phyloP scores from a whole-genome alignment of 23 red algal genomes.

The Gracilaria domingensis region DNA sequence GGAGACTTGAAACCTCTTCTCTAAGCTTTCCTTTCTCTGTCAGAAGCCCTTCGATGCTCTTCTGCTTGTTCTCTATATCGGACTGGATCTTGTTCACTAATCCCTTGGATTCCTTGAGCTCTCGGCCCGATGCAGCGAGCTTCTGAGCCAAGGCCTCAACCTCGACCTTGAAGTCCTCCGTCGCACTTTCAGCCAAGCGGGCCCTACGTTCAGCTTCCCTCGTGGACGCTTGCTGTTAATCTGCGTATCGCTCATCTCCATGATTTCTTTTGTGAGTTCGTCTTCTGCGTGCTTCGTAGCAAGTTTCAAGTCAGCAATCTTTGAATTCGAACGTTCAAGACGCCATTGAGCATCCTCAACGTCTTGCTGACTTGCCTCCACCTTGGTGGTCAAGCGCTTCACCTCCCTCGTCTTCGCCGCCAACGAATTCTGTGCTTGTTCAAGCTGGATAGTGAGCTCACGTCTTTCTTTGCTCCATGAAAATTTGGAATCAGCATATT shows the following conservation, averaged over 20 bases:
- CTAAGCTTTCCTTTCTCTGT: constrained; percentile 21
- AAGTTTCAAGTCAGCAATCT: constrained; percentile 50
- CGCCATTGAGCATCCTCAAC: constrained; percentile 64
- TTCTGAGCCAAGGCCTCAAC: constrained; percentile 39
- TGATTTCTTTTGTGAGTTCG: constrained; percentile 39
- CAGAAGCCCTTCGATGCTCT: constrained; percentile 4
- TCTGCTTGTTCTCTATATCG: constrained; percentile 3
- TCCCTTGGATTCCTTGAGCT: background rate
- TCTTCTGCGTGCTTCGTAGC: constrained; percentile 39
- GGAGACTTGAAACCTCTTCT: background rate
- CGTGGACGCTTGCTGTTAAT: constrained; percentile 26
- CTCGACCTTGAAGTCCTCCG: constrained; percentile 48
- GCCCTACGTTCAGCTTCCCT: constrained; percentile 54
- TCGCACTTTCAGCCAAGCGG: constrained; percentile 22
- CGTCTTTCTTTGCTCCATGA: constrained; percentile 40
- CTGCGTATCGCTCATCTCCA: constrained; percentile 25
- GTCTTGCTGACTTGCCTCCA: constrained; percentile 43
- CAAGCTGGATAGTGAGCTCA: constrained; percentile 33
- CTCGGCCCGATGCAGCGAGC: background rate
- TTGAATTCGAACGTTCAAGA: constrained; percentile 51
- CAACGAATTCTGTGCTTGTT: constrained; percentile 47
- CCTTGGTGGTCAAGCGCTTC: constrained; percentile 35
- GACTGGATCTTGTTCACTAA: background rate
- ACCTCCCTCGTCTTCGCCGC: constrained; percentile 47
- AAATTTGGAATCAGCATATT: constrained; percentile 26